Evolutionary conservation across 78 protist species (phyloP).

Genomic region (Goniomonas avonlea): DNA sequence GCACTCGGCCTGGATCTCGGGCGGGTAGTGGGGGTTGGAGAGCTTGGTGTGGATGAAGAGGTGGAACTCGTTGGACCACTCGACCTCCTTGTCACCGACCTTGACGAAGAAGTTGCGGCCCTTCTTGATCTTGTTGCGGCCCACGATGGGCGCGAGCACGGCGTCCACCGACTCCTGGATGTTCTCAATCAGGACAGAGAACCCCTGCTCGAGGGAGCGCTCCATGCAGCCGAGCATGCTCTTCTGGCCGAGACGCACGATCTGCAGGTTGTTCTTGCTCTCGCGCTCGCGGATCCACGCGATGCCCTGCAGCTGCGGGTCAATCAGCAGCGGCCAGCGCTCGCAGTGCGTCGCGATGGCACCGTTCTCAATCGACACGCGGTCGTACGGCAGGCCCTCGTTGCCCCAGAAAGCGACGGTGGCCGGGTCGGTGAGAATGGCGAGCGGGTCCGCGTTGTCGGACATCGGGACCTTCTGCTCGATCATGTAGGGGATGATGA

Average conservation of each 20-base stretch:
- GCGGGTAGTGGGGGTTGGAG: constrained; percentile 54
- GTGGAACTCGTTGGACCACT: constrained; percentile 30
- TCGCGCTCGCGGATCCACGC: constrained; percentile 44
- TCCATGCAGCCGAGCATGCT: constrained; percentile 25
- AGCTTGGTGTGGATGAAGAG: constrained; percentile 53
- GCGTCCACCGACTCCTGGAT: constrained; percentile 51
- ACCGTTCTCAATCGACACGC: constrained; percentile 78
- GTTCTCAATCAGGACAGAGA: constrained; percentile 47
- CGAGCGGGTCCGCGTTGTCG: constrained; percentile 18
- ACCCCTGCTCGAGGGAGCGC: constrained; percentile 42
- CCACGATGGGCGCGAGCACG: constrained; percentile 52
- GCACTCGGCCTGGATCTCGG: constrained; percentile 48
- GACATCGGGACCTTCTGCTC: constrained; percentile 3
- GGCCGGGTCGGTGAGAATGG: constrained; percentile 43
- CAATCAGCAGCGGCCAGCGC: constrained; percentile 85
- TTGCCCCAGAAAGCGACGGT: constrained; percentile 66
- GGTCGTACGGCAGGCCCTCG: constrained; percentile 80
- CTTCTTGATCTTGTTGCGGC: constrained; percentile 26
- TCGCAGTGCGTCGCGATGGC: constrained; percentile 37
- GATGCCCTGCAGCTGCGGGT: constrained; percentile 82
- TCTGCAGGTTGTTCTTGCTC: constrained; percentile 33
- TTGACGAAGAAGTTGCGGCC: constrained; percentile 41
- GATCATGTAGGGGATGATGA: constrained; percentile 27
- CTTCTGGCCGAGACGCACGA: constrained; percentile 26
- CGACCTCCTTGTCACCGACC: constrained; percentile 50